A percentile compares a stretch with the other conserved stretches of the same genome.
These are phyloP conservation scores for Letharia columbiana DNA, from an alignment of 495 filamentous ascomycete genomes.

Conservation along the genomic window DNA sequence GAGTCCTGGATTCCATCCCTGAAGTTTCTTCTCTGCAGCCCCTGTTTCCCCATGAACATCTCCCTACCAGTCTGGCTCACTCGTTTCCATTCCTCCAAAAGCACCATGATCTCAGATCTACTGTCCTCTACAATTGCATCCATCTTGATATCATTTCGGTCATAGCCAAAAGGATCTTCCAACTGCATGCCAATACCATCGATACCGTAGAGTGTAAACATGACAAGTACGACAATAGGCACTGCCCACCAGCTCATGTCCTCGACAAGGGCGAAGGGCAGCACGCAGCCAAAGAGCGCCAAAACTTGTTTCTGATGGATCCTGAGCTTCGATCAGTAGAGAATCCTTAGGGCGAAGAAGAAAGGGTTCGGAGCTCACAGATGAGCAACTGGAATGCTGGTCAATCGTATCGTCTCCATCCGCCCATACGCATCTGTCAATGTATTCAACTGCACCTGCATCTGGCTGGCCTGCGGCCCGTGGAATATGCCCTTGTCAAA, in stretches of 20 bases:
- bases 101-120: constrained; percentile 52
- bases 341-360: neutral
- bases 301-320: constrained; percentile 73
- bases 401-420: constrained; percentile 68
- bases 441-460: constrained; percentile 54
- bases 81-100: constrained; percentile 56
- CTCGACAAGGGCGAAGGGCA: constrained; percentile 65
- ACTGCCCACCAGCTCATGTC: constrained; percentile 69
- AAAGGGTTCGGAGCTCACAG: constrained; percentile 37
- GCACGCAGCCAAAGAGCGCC: constrained; percentile 58
- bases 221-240: constrained; percentile 56
- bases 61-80: constrained; percentile 25
- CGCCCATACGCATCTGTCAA: constrained; percentile 57
- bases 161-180: constrained; percentile 69
- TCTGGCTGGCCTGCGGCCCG: constrained; percentile 51
- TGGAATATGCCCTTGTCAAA: constrained; percentile 52
- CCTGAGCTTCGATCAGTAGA: constrained; percentile 25
- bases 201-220: constrained; percentile 67
- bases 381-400: constrained; percentile 68
- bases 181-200: constrained; percentile 66
- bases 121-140: constrained; percentile 64
- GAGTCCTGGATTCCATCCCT: neutral
- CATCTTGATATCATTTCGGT: constrained; percentile 73
- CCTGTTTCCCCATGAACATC: constrained; percentile 24
- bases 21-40: neutral